Evolutionary conservation across 148 eudicot species (phyloP), one percentile per base, ranked within the genome.

Genomic region (Spergularia bocconei): DNA sequence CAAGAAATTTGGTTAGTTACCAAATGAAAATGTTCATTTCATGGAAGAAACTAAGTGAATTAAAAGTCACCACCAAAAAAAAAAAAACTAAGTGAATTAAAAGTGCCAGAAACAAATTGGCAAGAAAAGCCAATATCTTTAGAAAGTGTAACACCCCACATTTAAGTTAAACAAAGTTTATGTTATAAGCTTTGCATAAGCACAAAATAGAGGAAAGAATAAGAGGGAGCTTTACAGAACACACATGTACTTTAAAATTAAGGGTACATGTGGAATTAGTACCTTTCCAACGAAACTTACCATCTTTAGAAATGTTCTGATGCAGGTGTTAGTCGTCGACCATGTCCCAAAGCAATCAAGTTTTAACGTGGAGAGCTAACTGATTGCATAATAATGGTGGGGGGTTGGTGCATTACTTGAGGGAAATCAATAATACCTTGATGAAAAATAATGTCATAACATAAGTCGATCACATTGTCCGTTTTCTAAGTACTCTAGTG

Each of bases 271-370:
- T 68, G 71, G 19, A 13, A 51, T 50, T 13, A 50, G 57, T 21
- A 50, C 16, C 71, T 68, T 68, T 68, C 15, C 71, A 68, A 16
- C 71, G 36, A 66, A 66, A 68, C 57, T 19, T 48, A 19, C 19
- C 57, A 17, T 68, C n/a, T 68, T 68, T 23, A 4, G 56, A 21
- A 29, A 68, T 68, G 38, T 68, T 68, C 13, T 68, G n/a, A 50
- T 20, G 71, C 71, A 20, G 23, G 5, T 48, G 19, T 12, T 68
- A 50, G 16, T 23, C n/a, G 14, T 48, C 57, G 57, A 50, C 39
- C 36, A 50, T 68, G 48, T 68, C 51, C 57, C 17, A 20, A 23
- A 63, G 47, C 67, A 63, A 67, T n/a, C 21, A 67, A 33, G 20
- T 44, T 65, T 20, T 15, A 65, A 65, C 56, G 55, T 68, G 57